Evolutionary conservation across 2,329 filamentous ascomycete genomes (phyloP).

Genomic region (Penicillium sp.): DNA sequence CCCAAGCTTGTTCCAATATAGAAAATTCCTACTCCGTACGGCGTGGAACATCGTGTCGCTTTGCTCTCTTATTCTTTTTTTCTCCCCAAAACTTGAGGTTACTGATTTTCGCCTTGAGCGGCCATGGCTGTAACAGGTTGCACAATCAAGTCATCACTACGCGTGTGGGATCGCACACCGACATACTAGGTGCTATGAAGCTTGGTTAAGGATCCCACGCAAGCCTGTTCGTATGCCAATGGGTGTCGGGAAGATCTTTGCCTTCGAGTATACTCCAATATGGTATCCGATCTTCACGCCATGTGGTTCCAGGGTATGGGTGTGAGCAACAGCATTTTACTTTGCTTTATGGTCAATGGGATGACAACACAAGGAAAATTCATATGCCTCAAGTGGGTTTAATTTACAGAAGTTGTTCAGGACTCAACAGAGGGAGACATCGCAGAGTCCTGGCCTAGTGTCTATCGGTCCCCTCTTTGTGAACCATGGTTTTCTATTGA

Average conservation of each 20-base stretch:
- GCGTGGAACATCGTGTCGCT: not conserved
- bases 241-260: not conserved
- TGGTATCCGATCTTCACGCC: not conserved
- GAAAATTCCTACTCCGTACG: not conserved
- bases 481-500: slow-evolving; percentile 33
- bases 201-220: not conserved
- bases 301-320: not conserved
- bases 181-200: not conserved
- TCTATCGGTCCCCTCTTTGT: slow-evolving; percentile 33
- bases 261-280: not conserved
- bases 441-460: slow-evolving; percentile 33
- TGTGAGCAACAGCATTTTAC: not conserved
- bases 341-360: not conserved
- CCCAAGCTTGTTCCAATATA: slow-evolving; percentile 13
- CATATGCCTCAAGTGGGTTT: slow-evolving; percentile 34
- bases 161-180: not conserved
- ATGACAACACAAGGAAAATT: slow-evolving; percentile 21
- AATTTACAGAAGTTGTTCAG: slow-evolving; percentile 34
- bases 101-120: slow-evolving; percentile 1
- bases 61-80: not conserved
- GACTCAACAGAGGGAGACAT: slow-evolving; percentile 25
- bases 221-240: not conserved
- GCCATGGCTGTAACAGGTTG: slow-evolving; percentile 4
- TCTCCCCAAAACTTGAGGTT: not conserved
- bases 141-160: slow-evolving; percentile 13